Evolutionary conservation across 306 rosid species (phyloP), one percentile per base, ranked within the genome.

Genomic region (Oemleria cerasiformis): DNA sequence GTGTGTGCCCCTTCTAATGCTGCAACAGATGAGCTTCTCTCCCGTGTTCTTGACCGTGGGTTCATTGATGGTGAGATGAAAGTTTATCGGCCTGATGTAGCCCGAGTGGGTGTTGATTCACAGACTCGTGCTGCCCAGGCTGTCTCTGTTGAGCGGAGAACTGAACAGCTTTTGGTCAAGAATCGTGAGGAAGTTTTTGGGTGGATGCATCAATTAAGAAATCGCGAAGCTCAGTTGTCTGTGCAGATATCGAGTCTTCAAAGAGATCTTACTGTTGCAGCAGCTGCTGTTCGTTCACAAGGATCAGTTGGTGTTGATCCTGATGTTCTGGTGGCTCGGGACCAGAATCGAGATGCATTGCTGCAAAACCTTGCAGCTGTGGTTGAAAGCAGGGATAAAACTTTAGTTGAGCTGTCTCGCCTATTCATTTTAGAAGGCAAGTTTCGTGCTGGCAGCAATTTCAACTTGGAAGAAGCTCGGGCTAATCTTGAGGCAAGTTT

Each of bases 121-220:
- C 98, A 94, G 86, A 94, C 98, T 19, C 97, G 97, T 53, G 98
- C 98, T 80, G 98, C 98, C 62, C 98, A 94, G 80, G 97, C 98
- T 45, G 98, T 94, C 71, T 94, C 98, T 68, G 98, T 94, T 19
- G 98, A 94, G 78, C 96, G 97, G 63, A 89, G 99, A 82, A 94
- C 99, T 71, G 99, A 94, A 72, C 99, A 94, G 80, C 99, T 94
- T 80, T 78, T 94, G 73, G 78, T 79, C 40, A 94, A 94, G 82
- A 91, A 80, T 65, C 87, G 95, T 61, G 99, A 94, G 14, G 99
- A 94, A 76, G 55, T 94, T 66, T 21, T 67, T 20, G 94, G 95
- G 73, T 94, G 95, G 96, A 91, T 91, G 97, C 99, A 94, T 72
- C 97, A 94, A 80, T 83, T 94, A 67, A 86, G 80, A 79, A 74